These are phyloP conservation scores for Pseudocercospora musae DNA, from an alignment of 2,329 filamentous ascomycete genomes.

Conservation along the genomic window DNA sequence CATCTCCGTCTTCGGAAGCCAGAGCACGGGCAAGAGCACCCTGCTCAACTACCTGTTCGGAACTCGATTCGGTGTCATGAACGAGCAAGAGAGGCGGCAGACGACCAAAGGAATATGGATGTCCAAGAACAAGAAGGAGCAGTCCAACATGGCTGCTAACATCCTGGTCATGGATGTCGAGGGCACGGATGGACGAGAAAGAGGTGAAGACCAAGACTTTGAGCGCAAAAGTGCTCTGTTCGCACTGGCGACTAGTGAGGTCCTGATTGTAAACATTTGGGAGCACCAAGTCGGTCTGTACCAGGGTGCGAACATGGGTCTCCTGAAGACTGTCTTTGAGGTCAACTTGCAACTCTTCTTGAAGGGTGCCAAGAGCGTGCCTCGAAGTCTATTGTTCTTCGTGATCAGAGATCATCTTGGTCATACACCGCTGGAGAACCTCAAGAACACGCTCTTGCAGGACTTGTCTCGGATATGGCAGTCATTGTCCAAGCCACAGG, in stretches of 20 bases:
- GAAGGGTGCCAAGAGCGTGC: constrained; percentile 88
- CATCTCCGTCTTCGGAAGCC: constrained; percentile 97
- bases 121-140: constrained; percentile 82
- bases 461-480: constrained; percentile 91
- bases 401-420: constrained; percentile 97
- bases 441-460: constrained; percentile 84
- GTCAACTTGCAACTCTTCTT: constrained; percentile 96
- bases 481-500: constrained; percentile 84
- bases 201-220: constrained; percentile 97
- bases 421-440: constrained; percentile 82
- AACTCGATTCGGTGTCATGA: constrained; percentile 97
- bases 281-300: constrained; percentile 98
- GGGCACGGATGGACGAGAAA: constrained; percentile 91
- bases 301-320: constrained; percentile 97
- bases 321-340: constrained; percentile 98
- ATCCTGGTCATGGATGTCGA: constrained; percentile 99
- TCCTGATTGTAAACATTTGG: constrained; percentile 98
- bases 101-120: constrained; percentile 99
- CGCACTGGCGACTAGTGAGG: constrained; percentile 93
- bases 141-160: constrained; percentile 81
- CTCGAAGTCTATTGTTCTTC: constrained; percentile 92
- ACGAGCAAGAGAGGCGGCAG: constrained; percentile 86
- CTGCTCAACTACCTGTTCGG: constrained; percentile 94
- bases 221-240: constrained; percentile 98
- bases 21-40: constrained; percentile 97